Base-by-base conservation (phyloP, 2,329 filamentous ascomycete species). In the Fusarium sp. region DNA sequence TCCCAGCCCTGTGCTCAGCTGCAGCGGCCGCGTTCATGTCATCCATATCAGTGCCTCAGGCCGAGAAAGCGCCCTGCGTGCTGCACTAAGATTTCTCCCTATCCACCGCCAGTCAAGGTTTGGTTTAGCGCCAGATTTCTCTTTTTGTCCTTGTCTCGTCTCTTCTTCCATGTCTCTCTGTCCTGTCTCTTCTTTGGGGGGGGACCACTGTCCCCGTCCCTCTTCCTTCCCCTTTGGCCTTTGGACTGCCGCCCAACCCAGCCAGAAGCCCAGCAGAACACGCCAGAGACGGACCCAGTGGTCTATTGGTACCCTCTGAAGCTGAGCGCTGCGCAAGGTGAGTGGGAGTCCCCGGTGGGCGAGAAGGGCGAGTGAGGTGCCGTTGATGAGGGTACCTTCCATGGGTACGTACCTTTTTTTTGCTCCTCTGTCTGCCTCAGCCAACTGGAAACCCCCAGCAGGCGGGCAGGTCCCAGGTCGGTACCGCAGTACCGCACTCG, bases 41-140 rank as follows among this genome's bases (percentile, higher is more conserved):
- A 65, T 72, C 64, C 60, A 63, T 69, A 59, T 58, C 57, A 56
- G 61, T 75, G 76, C 76, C 76, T 78, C 75, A 78, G 76, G 76
- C 76, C 33, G 36, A 70, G 69, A 76, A 68, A 61, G 51, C 72
- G 66, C 68, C 58, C 67, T 69, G 58, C 70, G 71, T 72, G 69
- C 73, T 75, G 70, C 79, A 77, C 80, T 81, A 81, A 79, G 78
- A 79, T 75, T 77, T 78, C 70, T 70, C 72, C 74, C 77, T 78
- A 79, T 79, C 79, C 79, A 80, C 80, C 79, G 76, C 80, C 77
- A 81, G 77, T 77, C 80, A 76, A 74, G 55, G 69, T 81, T 81
- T 76, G 80, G 80, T 71, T 75, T 82, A 82, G 80, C 80, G 80
- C 75, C 75, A 75, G 63, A 78, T 69, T 74, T 70, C 67, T 72